Evolutionary conservation across 345 rosid species (phyloP).

Genomic region (Melaleuca quinquenervia): DNA sequence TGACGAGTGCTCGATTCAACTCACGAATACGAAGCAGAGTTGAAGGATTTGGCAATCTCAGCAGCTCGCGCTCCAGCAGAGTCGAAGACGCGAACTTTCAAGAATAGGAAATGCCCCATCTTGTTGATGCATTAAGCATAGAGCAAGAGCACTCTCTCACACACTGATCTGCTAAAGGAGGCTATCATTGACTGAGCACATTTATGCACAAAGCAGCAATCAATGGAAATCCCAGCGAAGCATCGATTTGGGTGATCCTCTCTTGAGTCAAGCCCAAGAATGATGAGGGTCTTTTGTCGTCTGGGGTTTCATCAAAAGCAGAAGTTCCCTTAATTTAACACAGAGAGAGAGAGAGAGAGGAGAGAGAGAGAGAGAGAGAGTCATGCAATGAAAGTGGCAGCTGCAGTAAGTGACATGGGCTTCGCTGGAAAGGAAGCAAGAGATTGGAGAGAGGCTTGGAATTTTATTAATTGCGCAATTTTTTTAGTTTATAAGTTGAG

Average conservation of each 20-base stretch:
- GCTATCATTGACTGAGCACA: not conserved
- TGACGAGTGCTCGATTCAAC: slow-evolving; percentile 16
- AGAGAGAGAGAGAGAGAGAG: slow-evolving; percentile 10
- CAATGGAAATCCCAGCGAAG: not conserved
- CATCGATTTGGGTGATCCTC: not conserved
- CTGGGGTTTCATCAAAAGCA: slow-evolving; percentile 9
- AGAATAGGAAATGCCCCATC: not conserved
- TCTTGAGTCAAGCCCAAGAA: slow-evolving; percentile 1
- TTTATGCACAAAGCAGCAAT: not conserved
- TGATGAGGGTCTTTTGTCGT: slow-evolving; percentile 8
- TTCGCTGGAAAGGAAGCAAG: slow-evolving; percentile 32
- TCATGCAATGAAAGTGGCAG: slow-evolving; percentile 18
- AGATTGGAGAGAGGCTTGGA: not conserved
- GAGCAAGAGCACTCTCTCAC: not conserved
- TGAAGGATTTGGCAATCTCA: not conserved
- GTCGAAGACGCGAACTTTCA: not conserved
- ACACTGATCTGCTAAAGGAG: not conserved
- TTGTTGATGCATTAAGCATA: not conserved
- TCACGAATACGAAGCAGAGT: not conserved
- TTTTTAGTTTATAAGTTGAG: not conserved
- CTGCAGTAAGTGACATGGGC: slow-evolving; percentile 15
- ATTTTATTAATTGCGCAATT: not conserved
- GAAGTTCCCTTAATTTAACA: not conserved
- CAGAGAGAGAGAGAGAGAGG: slow-evolving; percentile 1
- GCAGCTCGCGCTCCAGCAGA: not conserved